Evolutionary conservation across 352 stramenopile species (phyloP), one percentile per base, ranked within the genome.

Genomic region (Globisporangium nunn): DNA sequence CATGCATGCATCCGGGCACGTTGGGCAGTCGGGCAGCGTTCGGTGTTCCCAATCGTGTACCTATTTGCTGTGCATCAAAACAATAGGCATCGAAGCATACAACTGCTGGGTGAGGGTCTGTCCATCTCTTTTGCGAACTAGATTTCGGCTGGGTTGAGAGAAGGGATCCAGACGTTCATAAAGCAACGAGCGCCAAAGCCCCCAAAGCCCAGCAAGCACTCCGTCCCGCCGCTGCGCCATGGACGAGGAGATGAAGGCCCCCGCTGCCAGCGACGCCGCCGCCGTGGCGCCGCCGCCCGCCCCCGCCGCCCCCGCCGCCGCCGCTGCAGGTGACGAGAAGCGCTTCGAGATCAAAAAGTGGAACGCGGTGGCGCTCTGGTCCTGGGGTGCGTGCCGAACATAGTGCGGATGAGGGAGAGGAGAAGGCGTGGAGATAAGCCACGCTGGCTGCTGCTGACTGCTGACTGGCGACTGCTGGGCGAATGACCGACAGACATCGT

Each of bases 291-390:
- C 66, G 12, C 40, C 47, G 23, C 52, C 58, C 29, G 50, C 58
- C 31, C 58, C 58, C 52, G 43, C 50, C 12, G 35, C 52, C 6
- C 48, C 52, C 2, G 31, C 58, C 52, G 43, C 50, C 17, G 35
- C 52, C 6, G 50, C 52, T 2, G 31, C 61, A 12, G 33, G 51
- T 31, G 77, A 91, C 45, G 80, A 89, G 63, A 92, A 92, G 71
- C 86, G 96, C 59, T 99, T 99, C 66, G 96, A 99, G 85, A 99
- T 99, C 69, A 99, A 99, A 72, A 99, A 99, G 75, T 98, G 96
- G 96, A 98, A 98, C 75, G 92, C 95, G 12, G 91, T 99, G 43
- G 96, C 96, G 58, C 98, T 99, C 75, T 99, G 97, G 97, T 98
- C 88, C 10, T 99, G 97, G 96, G 96, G 80, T 92, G 50, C 65